Conservation (phyloP, 805 yeast genomes). For the Candida nanaspora region DNA sequence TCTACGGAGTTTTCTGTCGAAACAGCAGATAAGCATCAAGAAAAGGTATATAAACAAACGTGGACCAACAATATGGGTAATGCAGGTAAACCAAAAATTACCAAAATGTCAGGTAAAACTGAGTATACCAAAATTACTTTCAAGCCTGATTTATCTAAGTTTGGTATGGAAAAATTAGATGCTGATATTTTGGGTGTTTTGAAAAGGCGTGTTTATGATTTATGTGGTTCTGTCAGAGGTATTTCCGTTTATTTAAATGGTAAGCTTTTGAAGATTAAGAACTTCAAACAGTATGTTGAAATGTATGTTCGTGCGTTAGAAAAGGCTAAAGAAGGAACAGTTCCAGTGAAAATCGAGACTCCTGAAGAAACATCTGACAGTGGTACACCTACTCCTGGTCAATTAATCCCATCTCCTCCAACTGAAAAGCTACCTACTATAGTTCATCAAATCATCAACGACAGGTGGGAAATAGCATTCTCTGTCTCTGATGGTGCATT, state of each 20-base stretch:
- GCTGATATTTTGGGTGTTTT: constrained; percentile 77
- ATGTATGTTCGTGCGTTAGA: constrained; percentile 77
- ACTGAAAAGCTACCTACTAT: constrained; percentile 44
- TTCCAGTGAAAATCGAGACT: constrained; percentile 8
- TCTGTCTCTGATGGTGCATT: constrained; percentile 86
- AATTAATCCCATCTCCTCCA: constrained; percentile 8
- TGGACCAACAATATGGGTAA: constrained; percentile 86
- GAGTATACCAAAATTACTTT: constrained; percentile 86
- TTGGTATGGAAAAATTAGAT: constrained; percentile 80
- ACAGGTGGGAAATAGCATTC: constrained; percentile 95
- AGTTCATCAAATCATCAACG: constrained; percentile 73
- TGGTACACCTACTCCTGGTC: constrained; percentile 2
- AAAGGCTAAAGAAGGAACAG: constrained; percentile 32
- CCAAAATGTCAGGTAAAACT: constrained; percentile 44
- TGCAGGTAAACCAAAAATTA: constrained; percentile 70
- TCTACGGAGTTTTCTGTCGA: constrained; percentile 82
- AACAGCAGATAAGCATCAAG: constrained; percentile 71
- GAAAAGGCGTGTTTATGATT: constrained; percentile 89
- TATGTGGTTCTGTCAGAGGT: constrained; percentile 89
- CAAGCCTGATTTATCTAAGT: constrained; percentile 78
- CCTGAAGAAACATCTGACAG: constrained; percentile 6
- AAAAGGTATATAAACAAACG: constrained; percentile 63
- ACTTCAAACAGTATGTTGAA: constrained; percentile 83
- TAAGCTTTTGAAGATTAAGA: constrained; percentile 55
- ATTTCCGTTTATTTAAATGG: constrained; percentile 75